Conservation (phyloP, 257 asterid genomes). For the Linaria vulgaris region DNA sequence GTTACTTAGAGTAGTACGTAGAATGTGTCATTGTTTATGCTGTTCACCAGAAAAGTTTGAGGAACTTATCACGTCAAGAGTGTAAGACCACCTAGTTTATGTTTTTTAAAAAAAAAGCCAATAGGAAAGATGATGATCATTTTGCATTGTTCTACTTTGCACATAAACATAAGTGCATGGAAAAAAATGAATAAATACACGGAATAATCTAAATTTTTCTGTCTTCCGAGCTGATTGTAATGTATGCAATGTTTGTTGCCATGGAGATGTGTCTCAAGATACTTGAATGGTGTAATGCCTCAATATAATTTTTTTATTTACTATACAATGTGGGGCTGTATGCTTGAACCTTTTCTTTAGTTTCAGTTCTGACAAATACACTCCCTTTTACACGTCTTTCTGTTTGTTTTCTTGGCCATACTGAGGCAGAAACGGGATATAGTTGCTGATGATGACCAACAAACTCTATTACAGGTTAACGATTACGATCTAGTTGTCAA, state of each 20-base stretch:
- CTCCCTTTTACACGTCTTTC: neutral
- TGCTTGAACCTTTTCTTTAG: neutral
- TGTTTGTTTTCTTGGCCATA: neutral
- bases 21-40: neutral
- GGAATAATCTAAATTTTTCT: neutral
- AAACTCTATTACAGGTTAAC: constrained; percentile 51
- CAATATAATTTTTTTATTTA: neutral
- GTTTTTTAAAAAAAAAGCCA: neutral
- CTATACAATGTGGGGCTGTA: neutral
- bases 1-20: neutral
- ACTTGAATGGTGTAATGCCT: no score
- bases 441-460: neutral
- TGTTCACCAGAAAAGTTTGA: neutral
- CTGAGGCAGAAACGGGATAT: constrained; percentile 5
- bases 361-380: neutral
- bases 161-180: no score
- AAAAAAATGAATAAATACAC: no score
- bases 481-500: constrained; percentile 54
- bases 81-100: no score
- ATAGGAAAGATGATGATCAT: neutral
- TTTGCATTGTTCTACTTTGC: neutral
- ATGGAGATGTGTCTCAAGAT: no score
- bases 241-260: no score
- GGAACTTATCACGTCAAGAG: neutral
- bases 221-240: neutral